Evolutionary conservation across 2,329 filamentous ascomycete species (phyloP), one percentile per base, ranked within the genome.

Genomic region (Aureobasidium sp.): DNA sequence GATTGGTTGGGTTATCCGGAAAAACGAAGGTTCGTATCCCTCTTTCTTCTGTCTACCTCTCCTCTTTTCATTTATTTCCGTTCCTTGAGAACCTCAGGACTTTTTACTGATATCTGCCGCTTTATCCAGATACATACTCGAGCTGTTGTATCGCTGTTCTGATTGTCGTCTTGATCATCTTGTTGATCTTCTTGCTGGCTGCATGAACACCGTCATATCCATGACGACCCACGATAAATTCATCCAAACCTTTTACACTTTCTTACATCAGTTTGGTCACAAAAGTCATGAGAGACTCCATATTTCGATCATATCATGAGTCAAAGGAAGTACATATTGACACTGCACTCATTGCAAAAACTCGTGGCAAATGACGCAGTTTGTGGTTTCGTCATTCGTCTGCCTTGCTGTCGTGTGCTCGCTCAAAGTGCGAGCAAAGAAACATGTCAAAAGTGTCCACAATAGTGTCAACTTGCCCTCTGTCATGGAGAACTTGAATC

Each of bases 111-210:
- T 46, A 8, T 3, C 13, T 44, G n/a, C 20, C 10, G 15, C 17
- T 48, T 5, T 6, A 10, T 27, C 65, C 69, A 86, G 84, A 87
- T 76, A 81, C 80, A 60, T 82, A 81, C 78, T 96, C 91, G 68
- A 91, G 91, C 74, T 97, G 91, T 78, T 97, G 92, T 75, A 96
- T 99, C 69, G 90, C 81, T 5, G 78, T 95, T 24, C 81, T 97
- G 69, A 96, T 97, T 64, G 85, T 94, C 65, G 89, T 96, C 41
- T 80, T 97, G 67, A 90, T 97, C 63, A 77, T 99, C 32, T 77
- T 99, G 69, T 80, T 99, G 70, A 84, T 97, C 65, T 77, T 99
- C 68, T 79, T 97, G 29, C 77, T 87, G 66, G 76, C 82, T n/a
- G 75, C 87, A 66, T 86, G 78, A 85, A 69, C 52, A 36, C 26